These are phyloP conservation scores for Huntiella savannae DNA, from an alignment of 2,329 filamentous ascomycete species.

Conservation along the genomic window DNA sequence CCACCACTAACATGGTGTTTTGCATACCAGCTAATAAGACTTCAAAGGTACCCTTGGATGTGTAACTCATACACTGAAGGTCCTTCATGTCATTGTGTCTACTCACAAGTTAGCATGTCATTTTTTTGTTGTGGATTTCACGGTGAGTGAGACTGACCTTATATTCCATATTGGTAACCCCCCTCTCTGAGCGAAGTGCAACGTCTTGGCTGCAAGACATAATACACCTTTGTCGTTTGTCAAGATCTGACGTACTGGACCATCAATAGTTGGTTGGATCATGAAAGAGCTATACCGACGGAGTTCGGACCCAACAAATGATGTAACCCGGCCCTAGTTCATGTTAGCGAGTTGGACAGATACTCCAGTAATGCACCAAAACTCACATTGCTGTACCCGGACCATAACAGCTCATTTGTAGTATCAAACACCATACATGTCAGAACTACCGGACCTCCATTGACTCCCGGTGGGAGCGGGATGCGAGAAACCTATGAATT, in stretches of 20 bases:
- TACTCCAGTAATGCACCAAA: not conserved
- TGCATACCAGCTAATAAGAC: slow-evolving; percentile 79
- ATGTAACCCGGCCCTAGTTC: slow-evolving; percentile 61
- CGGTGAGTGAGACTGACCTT: slow-evolving; percentile 28
- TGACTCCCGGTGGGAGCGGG: slow-evolving; percentile 56
- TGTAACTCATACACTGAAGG: slow-evolving; percentile 87
- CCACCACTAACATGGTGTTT: slow-evolving; percentile 61
- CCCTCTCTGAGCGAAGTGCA: slow-evolving; percentile 74
- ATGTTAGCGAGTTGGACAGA: not conserved
- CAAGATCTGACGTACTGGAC: slow-evolving; percentile 68
- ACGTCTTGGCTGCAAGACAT: slow-evolving; percentile 59
- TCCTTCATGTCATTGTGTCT: slow-evolving; percentile 40
- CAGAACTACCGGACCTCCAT: slow-evolving; percentile 50
- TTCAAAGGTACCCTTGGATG: slow-evolving; percentile 63
- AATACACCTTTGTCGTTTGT: slow-evolving; percentile 84
- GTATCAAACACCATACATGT: slow-evolving; percentile 79
- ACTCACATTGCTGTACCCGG: slow-evolving; percentile 38
- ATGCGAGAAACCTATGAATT: slow-evolving; percentile 52
- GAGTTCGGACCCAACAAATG: slow-evolving; percentile 71
- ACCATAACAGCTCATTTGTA: slow-evolving; percentile 77
- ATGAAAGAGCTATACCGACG: slow-evolving; percentile 82
- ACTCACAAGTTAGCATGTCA: not conserved
- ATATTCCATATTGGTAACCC: slow-evolving; percentile 82
- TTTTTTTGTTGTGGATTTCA: not conserved
- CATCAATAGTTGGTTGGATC: slow-evolving; percentile 54